These are phyloP conservation scores for Dianthus caryophyllus DNA, from an alignment of 148 eudicot species.

Conservation along the genomic window DNA sequence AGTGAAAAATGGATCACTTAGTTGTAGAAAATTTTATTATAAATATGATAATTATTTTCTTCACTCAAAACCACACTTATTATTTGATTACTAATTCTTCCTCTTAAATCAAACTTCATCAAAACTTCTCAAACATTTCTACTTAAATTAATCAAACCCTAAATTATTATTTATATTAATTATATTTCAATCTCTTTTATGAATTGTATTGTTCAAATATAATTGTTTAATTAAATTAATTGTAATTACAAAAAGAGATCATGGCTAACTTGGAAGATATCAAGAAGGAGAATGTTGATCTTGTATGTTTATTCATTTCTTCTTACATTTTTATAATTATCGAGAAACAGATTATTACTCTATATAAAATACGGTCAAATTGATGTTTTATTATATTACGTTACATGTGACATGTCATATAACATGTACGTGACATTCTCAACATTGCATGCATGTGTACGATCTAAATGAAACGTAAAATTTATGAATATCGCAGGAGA, in stretches of 20 bases:
- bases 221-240: neutral
- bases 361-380: no score
- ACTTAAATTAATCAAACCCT: neutral
- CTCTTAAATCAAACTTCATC: neutral
- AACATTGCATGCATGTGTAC: no score
- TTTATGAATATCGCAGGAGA: conserved; percentile 32
- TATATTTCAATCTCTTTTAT: no score
- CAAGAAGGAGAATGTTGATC: conserved; percentile 63
- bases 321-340: neutral
- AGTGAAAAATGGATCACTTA: neutral
- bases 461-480: no score
- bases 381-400: no score
- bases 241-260: neutral
- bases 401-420: no score
- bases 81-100: neutral
- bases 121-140: neutral
- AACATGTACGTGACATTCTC: no score
- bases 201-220: no score
- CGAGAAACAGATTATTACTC: no score
- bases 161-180: no score
- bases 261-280: conserved; percentile 38
- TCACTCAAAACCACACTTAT: conserved; percentile 9
- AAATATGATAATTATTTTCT: neutral
- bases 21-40: neutral
- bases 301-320: conserved; percentile 36